These are phyloP conservation scores for Xylaria sp. DNA, from an alignment of 2,329 filamentous ascomycete genomes.

Conservation along the genomic window DNA sequence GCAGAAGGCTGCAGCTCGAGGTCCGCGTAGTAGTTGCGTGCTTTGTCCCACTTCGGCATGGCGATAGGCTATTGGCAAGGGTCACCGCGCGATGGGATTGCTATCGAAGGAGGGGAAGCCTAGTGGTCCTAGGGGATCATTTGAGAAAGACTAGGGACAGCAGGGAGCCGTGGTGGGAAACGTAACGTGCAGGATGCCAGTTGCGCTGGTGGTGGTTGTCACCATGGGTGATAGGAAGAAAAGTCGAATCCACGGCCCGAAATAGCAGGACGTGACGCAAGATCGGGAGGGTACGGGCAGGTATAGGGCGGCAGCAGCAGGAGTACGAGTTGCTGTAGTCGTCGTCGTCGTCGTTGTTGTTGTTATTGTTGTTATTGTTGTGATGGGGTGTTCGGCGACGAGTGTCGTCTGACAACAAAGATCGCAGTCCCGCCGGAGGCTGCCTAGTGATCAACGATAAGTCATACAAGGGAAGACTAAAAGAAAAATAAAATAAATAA, in stretches of 20 bases:
- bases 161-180: not conserved
- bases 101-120: conserved; percentile 20
- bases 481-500: not conserved
- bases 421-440: conserved; percentile 3
- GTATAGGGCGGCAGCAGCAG: not conserved
- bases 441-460: conserved; percentile 18
- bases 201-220: conserved; percentile 3
- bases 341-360: not conserved
- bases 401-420: conserved; percentile 3
- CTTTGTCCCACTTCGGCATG: conserved; percentile 76
- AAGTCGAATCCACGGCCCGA: not conserved
- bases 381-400: conserved; percentile 1
- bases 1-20: conserved; percentile 76
- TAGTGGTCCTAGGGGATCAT: conserved; percentile 31
- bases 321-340: not conserved
- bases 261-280: not conserved
- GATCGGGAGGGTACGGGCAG: not conserved
- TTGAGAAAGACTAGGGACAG: conserved; percentile 27
- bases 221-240: not conserved
- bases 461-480: conserved; percentile 6
- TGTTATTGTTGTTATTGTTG: not conserved
- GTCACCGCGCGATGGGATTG: conserved; percentile 22
- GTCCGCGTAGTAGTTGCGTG: conserved; percentile 86
- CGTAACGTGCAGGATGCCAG: conserved; percentile 2
- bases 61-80: conserved; percentile 47